These are phyloP conservation scores for Calonectria hawksworthii DNA, from an alignment of 2,329 filamentous ascomycete species.

Conservation along the genomic window DNA sequence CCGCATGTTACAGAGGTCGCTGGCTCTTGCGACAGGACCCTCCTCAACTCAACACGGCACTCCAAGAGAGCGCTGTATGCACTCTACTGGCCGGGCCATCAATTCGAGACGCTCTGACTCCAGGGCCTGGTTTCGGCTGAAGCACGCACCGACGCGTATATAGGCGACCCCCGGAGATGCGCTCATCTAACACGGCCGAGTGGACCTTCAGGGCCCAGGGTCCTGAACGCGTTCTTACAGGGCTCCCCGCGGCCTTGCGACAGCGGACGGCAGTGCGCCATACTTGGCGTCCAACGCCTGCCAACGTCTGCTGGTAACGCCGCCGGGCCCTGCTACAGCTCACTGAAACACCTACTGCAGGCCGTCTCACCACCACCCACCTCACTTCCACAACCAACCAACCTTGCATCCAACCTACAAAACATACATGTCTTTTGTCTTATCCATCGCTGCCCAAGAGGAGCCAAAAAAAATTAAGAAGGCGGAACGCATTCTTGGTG, in stretches of 20 bases:
- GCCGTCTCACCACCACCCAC: constrained; percentile 6
- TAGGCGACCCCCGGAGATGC: constrained; percentile 4
- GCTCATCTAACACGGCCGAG: constrained; percentile 13
- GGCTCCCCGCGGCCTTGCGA: constrained; percentile 15
- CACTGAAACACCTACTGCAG: constrained; percentile 4
- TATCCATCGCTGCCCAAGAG: neutral
- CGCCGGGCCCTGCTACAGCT: neutral
- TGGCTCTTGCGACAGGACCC: neutral
- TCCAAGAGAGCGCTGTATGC: neutral
- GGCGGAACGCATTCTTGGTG: neutral
- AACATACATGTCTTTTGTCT: neutral
- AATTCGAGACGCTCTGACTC: constrained; percentile 10
- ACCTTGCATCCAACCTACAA: neutral
- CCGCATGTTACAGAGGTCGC: neutral
- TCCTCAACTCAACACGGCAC: neutral
- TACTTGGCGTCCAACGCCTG: neutral
- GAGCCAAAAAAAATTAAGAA: neutral
- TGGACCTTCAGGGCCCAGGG: neutral
- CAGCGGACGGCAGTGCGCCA: constrained; percentile 6
- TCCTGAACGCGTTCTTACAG: constrained; percentile 22
- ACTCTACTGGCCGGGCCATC: neutral
- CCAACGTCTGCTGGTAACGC: neutral
- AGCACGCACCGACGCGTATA: constrained; percentile 16
- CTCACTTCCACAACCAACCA: neutral
- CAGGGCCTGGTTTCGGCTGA: constrained; percentile 10